Percentiles rank a stretch among this genome's conserved stretches.
These are phyloP conservation scores for Hypoxylon subgilvum DNA, from an alignment of 495 filamentous ascomycete species.

Conservation along the genomic window DNA sequence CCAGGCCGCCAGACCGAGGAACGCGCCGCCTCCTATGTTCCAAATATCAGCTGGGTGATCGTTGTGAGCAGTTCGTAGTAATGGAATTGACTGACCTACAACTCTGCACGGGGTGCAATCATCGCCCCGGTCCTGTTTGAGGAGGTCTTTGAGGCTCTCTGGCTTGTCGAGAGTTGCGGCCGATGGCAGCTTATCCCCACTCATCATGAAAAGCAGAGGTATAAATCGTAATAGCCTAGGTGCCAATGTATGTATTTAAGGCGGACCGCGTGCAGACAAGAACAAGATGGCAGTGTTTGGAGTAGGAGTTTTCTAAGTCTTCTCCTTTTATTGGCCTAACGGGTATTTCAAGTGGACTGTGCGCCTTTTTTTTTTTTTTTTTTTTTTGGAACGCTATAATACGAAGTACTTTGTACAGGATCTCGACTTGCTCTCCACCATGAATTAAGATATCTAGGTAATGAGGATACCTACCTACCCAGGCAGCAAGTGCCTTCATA, in stretches of 20 bases:
- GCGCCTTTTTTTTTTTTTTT: not conserved
- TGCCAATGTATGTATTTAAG: no score
- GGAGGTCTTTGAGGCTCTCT: constrained; percentile 57
- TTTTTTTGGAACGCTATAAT: no score
- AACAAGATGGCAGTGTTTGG: not conserved
- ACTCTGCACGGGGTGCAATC: constrained; percentile 74
- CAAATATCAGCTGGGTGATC: no score
- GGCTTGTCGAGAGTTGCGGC: constrained; percentile 55
- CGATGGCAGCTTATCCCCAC: constrained; percentile 47
- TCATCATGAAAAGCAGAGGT: no score
- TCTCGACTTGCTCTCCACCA: not conserved
- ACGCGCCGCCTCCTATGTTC: constrained; percentile 75
- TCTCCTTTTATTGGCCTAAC: no score
- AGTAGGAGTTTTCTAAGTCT: no score
- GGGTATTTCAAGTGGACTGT: not conserved
- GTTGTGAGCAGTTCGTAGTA: no score
- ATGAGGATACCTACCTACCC: no score
- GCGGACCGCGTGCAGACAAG: not conserved
- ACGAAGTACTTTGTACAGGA: not conserved
- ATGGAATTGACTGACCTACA: constrained; percentile 63
- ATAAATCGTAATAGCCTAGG: not conserved
- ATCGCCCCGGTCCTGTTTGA: constrained; percentile 67
- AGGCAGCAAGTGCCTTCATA: no score
- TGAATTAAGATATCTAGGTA: not conserved
- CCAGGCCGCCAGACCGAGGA: constrained; percentile 88